Base-by-base conservation (phyloP, 768 basidiomycete genomes). In the Termitomyces sp. region DNA sequence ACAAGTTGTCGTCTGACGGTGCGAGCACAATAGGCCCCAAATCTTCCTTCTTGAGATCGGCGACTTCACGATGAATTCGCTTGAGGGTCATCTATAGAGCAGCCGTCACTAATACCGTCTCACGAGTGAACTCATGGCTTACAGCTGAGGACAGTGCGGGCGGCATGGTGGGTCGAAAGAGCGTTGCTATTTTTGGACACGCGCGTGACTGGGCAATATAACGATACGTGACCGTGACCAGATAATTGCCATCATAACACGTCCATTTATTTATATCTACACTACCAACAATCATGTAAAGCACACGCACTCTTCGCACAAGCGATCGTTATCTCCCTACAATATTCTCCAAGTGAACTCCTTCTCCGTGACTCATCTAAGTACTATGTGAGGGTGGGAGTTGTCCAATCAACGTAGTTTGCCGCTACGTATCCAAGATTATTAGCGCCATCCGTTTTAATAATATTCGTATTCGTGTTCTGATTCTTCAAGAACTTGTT, bases 1-100 rank as follows among this genome's bases (percentile, higher is more conserved):
- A 87, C 55, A 92, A 71, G 63, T 82, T 81, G 60, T 85, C 81
- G 50, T 81, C 82, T 14, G 79, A 73, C 5, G 92, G 92, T 31
- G 77, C 75, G 20, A 94, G 81, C 0, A 77, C 79, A 60, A 93
- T 92, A 27, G 73, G 63, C 6, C 91, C 92, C 36, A 92, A 74
- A 69, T 94, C 91, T 68, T 93, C 91, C 69, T 90, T 90, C 80
- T 84, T 79, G 34, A 88, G 72, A 72, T 93, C 90, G 6, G 83
- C 79, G 34, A 93, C 84, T 72, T 94, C 91, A 58, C 88, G 86
- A 61, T 88, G 82, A 41, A 94, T 93, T 44, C 91, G 87, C 73
- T 91, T 93, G 63, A 90, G 70, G 6, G 91, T 88, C 72, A 75
- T 79, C 78, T 79, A 48, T 22, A 10, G 44, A 5, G 26, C 13